Evolutionary conservation across 2,329 filamentous ascomycete genomes (phyloP), one percentile per base, ranked within the genome.

Genomic region (Tolypocladium paradoxum): DNA sequence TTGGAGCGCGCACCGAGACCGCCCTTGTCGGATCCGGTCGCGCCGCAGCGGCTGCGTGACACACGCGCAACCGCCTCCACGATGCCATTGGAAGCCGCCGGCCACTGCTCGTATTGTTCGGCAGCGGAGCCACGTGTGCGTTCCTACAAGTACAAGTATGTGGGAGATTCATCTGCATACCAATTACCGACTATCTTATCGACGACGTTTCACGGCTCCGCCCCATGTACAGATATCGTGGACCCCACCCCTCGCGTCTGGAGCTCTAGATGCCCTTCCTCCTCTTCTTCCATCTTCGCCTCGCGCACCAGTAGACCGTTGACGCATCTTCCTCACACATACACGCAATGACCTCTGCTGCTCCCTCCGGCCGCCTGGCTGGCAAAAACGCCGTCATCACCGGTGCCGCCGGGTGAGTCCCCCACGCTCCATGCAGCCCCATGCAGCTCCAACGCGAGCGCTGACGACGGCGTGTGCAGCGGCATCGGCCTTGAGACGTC

Each of bases 401-500:
- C 52, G 90, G 90, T 65, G 90, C 87, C 60, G 90, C 84, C 64
- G 88, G 89, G 89, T 95, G 79, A 71, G 83, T 73, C n/a, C 18
- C 11, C 11, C 6, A 22, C 18, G 14, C 9, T 46, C 4, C 36
- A n/a, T n/a, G n/a, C n/a, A n/a, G n/a, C n/a, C n/a, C n/a, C n/a
- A n/a, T n/a, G n/a, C n/a, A 6, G 16, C 24, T n/a, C n/a, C 29
- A 4, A 20, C 8, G 2, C 22, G 4, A 20, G 4, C 43, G 49
- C 57, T 56, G 38, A 62, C 52, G 7, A 8, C 37, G 7, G 0
- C 1, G 1, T 3, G 8, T 20, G 24, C 64, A 91, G 91, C 65
- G 91, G 91, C 65, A 96, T 96, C 65, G 91, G 91, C 60, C 86
- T 96, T 49, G 90, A 96, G 75, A 96, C 91, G 2, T 82, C 81